A percentile compares a stretch with the other conserved stretches of the same genome.
These are phyloP conservation scores for Larix kaempferi DNA, from an alignment of 75 land plant genomes.

Conservation along the genomic window DNA sequence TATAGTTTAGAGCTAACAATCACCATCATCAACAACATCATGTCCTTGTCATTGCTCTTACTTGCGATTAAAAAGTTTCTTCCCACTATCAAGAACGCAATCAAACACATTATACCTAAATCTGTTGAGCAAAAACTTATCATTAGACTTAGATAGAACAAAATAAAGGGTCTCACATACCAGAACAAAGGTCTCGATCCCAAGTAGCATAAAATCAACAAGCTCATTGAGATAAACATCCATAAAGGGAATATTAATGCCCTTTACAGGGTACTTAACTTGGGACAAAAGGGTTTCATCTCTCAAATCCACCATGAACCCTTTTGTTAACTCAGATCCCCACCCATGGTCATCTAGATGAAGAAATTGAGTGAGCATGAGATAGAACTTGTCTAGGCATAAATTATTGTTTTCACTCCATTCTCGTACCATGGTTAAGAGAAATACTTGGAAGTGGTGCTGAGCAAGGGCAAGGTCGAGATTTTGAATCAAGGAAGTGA, in stretches of 20 bases:
- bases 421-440: conserved; percentile 76
- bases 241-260: conserved; percentile 66
- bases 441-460: conserved; percentile 45
- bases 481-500: conserved; percentile 41
- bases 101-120: conserved; percentile 53
- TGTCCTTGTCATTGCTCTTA: no score
- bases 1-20: no score
- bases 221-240: conserved; percentile 68
- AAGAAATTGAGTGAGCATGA: no score
- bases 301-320: conserved; percentile 38
- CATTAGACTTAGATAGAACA: conserved; percentile 29
- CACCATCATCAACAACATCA: no score
- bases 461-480: conserved; percentile 31
- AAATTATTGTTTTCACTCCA: no score
- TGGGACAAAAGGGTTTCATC: conserved; percentile 34
- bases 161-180: conserved; percentile 50
- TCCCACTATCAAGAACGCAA: no score
- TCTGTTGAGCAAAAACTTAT: conserved; percentile 66
- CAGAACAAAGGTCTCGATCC: conserved; percentile 26
- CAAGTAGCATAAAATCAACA: conserved; percentile 40
- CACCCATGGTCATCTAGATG: conserved; percentile 39
- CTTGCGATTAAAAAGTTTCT: no score
- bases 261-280: conserved; percentile 47
- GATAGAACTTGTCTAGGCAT: no score
- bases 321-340: conserved; percentile 30